These are phyloP conservation scores for Leptodontidium sp. DNA, from an alignment of 2,329 filamentous ascomycete genomes.

Conservation along the genomic window DNA sequence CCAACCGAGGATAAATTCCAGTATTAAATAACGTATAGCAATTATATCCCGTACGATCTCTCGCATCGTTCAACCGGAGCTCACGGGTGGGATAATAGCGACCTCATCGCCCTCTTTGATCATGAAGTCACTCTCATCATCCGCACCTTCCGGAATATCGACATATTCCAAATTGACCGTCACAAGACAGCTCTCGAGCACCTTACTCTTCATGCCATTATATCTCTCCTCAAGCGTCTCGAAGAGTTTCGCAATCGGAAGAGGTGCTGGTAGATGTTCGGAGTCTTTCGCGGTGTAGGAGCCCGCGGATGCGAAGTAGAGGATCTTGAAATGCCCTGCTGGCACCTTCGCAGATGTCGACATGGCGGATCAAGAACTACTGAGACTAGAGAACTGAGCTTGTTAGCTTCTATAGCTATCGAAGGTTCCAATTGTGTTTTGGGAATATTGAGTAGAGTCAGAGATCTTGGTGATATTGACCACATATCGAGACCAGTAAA, in stretches of 20 bases:
- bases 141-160: slow-evolving; percentile 62
- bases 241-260: slow-evolving; percentile 70
- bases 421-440: slow-evolving; percentile 21
- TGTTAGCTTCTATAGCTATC: slow-evolving; percentile 24
- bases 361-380: slow-evolving; percentile 24
- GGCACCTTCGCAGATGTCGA: slow-evolving; percentile 28
- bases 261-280: slow-evolving; percentile 72
- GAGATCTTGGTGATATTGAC: slow-evolving; percentile 74
- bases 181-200: slow-evolving; percentile 77
- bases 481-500: slow-evolving; percentile 61
- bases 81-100: slow-evolving; percentile 87
- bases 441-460: slow-evolving; percentile 52
- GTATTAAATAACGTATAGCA: slow-evolving; percentile 4
- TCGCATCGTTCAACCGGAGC: slow-evolving; percentile 69
- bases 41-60: not conserved
- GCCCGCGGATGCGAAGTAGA: slow-evolving; percentile 82
- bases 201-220: slow-evolving; percentile 70
- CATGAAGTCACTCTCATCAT: slow-evolving; percentile 52
- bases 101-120: slow-evolving; percentile 83
- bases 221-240: slow-evolving; percentile 73
- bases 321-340: slow-evolving; percentile 74
- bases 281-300: slow-evolving; percentile 74
- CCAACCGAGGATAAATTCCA: not conserved
- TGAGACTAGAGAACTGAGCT: not conserved
- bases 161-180: slow-evolving; percentile 86